phyloP scores from a whole-genome alignment of 305 asterid genomes.

The Plantago rigida region DNA sequence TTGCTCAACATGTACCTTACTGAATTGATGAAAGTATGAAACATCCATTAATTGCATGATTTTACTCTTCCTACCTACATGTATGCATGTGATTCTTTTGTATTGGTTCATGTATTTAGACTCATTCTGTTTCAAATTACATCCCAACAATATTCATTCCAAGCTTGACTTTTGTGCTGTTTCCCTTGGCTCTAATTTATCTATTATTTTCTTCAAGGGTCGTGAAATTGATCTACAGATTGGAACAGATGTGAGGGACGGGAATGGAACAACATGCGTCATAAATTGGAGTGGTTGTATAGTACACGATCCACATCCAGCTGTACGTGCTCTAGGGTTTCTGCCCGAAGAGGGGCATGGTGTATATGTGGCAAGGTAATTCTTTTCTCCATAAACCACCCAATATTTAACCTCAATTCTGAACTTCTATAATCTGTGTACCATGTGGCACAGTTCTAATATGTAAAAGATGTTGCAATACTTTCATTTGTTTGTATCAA shows the following conservation, averaged over 20 bases:
- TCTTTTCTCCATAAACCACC: neutral
- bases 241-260: constrained; percentile 93
- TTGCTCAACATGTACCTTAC: neutral
- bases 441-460: too few species aligned
- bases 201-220: constrained; percentile 47
- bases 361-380: constrained; percentile 86
- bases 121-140: neutral
- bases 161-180: constrained; percentile 7
- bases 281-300: constrained; percentile 92
- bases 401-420: neutral
- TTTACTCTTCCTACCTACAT: neutral
- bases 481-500: too few species aligned
- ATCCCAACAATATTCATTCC: neutral
- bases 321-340: constrained; percentile 96
- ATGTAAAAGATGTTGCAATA: too few species aligned
- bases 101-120: neutral
- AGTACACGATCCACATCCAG: constrained; percentile 87
- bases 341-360: constrained; percentile 98
- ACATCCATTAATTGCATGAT: neutral
- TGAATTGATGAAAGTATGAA: neutral
- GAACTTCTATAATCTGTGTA: too few species aligned
- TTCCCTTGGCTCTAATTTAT: neutral
- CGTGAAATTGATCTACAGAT: constrained; percentile 72
- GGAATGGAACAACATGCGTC: constrained; percentile 81
- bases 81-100: neutral